phyloP scores from a whole-genome alignment of 768 basidiomycete genomes.

The Leccinum uliginosum region DNA sequence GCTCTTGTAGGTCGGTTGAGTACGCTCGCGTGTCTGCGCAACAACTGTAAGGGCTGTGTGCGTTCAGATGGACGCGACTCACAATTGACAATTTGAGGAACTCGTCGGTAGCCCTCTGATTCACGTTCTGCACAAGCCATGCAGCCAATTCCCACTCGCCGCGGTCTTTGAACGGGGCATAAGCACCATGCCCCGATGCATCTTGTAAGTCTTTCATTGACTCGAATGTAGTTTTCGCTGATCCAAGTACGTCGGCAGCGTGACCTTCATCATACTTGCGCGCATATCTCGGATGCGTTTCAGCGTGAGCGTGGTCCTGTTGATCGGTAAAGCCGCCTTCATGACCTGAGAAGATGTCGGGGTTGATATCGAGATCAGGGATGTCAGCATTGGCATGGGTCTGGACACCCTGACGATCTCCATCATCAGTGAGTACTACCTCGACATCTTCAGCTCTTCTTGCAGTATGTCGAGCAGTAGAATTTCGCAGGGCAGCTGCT shows the following conservation, averaged over 20 bases:
- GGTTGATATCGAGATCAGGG: too few species aligned
- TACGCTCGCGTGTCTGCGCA: background rate
- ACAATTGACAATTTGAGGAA: background rate
- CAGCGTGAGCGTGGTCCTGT: too few species aligned
- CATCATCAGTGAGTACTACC: background rate
- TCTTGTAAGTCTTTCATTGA: background rate
- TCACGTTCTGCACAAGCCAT: background rate
- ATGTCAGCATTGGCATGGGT: too few species aligned
- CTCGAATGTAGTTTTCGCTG: background rate
- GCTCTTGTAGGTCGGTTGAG: background rate
- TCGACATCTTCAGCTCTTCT: background rate
- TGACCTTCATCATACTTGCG: too few species aligned
- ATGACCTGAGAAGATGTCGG: too few species aligned
- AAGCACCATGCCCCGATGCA: background rate
- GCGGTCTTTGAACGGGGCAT: background rate
- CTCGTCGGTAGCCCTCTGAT: background rate
- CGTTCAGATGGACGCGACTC: background rate
- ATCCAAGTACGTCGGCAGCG: background rate
- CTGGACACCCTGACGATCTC: too few species aligned
- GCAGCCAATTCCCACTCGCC: background rate
- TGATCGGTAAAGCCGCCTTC: too few species aligned
- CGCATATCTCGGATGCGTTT: too few species aligned
- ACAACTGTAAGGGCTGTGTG: background rate
- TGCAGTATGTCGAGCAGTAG: background rate
- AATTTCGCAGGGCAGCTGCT: background rate